A percentile compares a stretch with the other conserved stretches of the same genome.
These are phyloP conservation scores for Physcomitrium patens DNA, from an alignment of 225 moss, liverwort and hornwort species.

Conservation along the genomic window DNA sequence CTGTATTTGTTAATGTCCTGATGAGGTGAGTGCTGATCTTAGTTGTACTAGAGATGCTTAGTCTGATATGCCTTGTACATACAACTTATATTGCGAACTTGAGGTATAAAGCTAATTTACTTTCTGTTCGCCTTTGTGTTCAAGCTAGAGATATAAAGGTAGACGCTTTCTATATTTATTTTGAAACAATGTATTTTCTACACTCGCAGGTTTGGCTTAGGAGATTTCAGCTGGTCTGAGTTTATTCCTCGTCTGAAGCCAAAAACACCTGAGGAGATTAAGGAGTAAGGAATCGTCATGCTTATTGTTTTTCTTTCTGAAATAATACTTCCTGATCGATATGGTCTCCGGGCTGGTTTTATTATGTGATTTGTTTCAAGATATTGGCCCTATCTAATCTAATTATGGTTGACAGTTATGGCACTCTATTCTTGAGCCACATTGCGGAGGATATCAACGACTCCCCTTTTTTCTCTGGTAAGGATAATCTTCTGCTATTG, in stretches of 20 bases:
- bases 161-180: background rate
- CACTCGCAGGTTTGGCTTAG: conserved; percentile 78
- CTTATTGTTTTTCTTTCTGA: conserved; percentile 9
- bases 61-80: background rate
- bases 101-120: background rate
- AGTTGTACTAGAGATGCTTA: background rate
- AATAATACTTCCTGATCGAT: background rate
- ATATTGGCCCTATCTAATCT: conserved; percentile 10
- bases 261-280: conserved; percentile 90
- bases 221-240: conserved; percentile 95
- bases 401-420: conserved; percentile 67
- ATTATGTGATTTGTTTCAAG: background rate
- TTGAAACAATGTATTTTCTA: conserved; percentile 4
- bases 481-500: background rate
- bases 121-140: background rate
- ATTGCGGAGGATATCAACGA: conserved; percentile 94
- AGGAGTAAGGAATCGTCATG: conserved; percentile 58
- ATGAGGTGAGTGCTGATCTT: conserved; percentile 75
- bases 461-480: conserved; percentile 72
- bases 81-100: background rate
- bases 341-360: background rate
- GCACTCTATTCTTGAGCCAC: conserved; percentile 90
- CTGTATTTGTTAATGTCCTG: conserved; percentile 89
- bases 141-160: background rate
- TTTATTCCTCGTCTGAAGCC: conserved; percentile 94